Evolutionary conservation across 176 grass and related monocot genomes (phyloP).

Genomic region (Hyparrhenia diplandra): DNA sequence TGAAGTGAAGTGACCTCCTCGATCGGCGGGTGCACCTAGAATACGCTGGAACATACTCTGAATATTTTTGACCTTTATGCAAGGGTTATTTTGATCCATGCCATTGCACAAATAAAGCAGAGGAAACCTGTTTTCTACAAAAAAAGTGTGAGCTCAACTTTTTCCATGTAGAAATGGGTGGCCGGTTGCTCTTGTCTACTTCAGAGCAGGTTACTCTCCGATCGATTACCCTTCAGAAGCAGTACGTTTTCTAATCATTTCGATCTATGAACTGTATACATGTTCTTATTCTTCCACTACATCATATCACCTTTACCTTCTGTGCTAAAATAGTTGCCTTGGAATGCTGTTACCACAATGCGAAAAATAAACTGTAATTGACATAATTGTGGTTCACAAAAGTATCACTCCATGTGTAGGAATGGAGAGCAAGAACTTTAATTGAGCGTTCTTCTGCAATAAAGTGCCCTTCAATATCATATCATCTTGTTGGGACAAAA

Average conservation of each 20-base stretch:
- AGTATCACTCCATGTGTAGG: slow-evolving; percentile 7
- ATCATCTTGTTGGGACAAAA: slow-evolving; percentile 70
- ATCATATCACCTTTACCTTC: background rate
- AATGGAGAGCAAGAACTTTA: slow-evolving; percentile 56
- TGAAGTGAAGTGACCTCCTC: background rate
- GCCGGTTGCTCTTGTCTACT: slow-evolving; percentile 43
- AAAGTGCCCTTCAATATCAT: slow-evolving; percentile 65
- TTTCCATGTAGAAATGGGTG: slow-evolving; percentile 36
- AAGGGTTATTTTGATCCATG: too few species aligned
- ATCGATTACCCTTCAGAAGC: slow-evolving; percentile 61
- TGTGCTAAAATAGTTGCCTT: background rate
- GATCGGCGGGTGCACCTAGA: too few species aligned
- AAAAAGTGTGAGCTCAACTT: too few species aligned
- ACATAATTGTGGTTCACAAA: too few species aligned
- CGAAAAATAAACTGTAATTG: background rate
- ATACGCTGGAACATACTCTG: too few species aligned
- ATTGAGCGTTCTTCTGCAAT: slow-evolving; percentile 55
- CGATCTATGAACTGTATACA: background rate
- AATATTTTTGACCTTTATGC: too few species aligned
- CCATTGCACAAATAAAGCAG: too few species aligned
- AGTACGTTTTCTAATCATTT: slow-evolving; percentile 29
- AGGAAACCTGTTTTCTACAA: too few species aligned
- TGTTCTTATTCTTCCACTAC: background rate
- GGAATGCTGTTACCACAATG: background rate
- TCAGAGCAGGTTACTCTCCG: slow-evolving; percentile 63